Percentiles rank a stretch among this genome's conserved stretches.
These are phyloP conservation scores for Ophiostoma fasciatum DNA, from an alignment of 2,329 filamentous ascomycete genomes.

Conservation along the genomic window DNA sequence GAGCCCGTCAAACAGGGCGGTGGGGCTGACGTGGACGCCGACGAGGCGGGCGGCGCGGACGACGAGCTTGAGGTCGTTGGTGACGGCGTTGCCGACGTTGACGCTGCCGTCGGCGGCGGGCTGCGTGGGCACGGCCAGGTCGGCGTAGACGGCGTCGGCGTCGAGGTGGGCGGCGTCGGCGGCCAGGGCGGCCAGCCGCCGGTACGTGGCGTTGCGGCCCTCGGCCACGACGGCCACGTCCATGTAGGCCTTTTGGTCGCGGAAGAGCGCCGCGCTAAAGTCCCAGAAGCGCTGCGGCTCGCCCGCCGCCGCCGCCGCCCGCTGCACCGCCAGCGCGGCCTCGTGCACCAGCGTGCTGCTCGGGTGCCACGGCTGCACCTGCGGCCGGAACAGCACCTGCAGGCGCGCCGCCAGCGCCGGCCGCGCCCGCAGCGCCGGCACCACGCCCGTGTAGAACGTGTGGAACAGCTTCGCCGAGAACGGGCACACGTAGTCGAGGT, in stretches of 20 bases:
- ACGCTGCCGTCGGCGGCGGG: conserved; percentile 49
- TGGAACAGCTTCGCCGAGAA: conserved; percentile 56
- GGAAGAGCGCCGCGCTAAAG: conserved; percentile 54
- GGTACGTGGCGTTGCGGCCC: conserved; percentile 71
- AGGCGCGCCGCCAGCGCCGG: conserved; percentile 40
- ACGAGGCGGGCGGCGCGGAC: conserved; percentile 67
- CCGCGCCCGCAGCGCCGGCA: conserved; percentile 47
- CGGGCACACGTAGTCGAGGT: conserved; percentile 86
- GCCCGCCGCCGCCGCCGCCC: conserved; percentile 27
- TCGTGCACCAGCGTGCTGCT: conserved; percentile 71
- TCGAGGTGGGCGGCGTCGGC: conserved; percentile 50
- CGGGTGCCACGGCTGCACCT: conserved; percentile 92
- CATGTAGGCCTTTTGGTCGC: conserved; percentile 62
- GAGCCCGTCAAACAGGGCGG: conserved; percentile 75
- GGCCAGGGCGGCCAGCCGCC: conserved; percentile 62
- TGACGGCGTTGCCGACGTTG: conserved; percentile 71
- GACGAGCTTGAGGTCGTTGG: conserved; percentile 69
- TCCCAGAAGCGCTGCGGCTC: conserved; percentile 59
- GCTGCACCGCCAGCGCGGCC: conserved; percentile 67
- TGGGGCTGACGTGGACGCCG: conserved; percentile 82
- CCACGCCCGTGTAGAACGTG: conserved; percentile 53
- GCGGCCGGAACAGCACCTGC: conserved; percentile 73
- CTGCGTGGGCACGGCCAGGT: conserved; percentile 56
- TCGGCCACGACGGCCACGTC: conserved; percentile 76
- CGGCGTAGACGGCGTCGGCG: conserved; percentile 50